Evolutionary conservation across 345 rosid genomes (phyloP).

Genomic region (Eucalyptus melliodora): DNA sequence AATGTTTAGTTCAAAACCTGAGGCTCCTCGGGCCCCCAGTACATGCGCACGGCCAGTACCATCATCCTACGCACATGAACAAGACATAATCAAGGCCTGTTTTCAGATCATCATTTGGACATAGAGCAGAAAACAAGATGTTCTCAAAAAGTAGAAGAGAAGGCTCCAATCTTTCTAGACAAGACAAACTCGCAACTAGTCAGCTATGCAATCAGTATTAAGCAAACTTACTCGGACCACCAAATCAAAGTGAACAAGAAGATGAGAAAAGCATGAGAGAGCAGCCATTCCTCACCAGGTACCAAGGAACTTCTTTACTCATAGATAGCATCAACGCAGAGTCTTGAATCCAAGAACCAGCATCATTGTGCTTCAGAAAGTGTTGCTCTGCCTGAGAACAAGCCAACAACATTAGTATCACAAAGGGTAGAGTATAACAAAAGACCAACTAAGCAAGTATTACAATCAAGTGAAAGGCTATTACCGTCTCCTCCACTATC

Average conservation of each 20-base stretch:
- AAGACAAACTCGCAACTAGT: not conserved
- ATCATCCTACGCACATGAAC: slow-evolving; percentile 42
- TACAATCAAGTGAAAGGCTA: not conserved
- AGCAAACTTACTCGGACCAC: not conserved
- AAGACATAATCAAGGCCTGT: not conserved
- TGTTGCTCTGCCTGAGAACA: slow-evolving; percentile 78
- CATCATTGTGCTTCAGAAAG: slow-evolving; percentile 86
- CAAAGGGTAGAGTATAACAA: not conserved
- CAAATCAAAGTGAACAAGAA: not conserved
- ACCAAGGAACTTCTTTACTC: slow-evolving; percentile 99
- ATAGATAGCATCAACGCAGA: slow-evolving; percentile 82
- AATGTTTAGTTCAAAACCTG: slow-evolving; percentile 51
- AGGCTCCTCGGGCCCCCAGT: slow-evolving; percentile 62
- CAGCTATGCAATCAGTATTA: not conserved
- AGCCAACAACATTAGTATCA: not conserved
- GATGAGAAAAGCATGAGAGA: not conserved
- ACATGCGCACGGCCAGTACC: slow-evolving; percentile 66
- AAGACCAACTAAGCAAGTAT: not conserved
- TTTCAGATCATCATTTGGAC: not conserved
- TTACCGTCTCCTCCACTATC: slow-evolving; percentile 73
- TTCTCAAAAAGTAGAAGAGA: not conserved
- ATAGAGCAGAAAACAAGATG: not conserved
- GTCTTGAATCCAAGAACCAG: slow-evolving; percentile 98
- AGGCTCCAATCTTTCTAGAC: not conserved
- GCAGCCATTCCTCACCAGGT: slow-evolving; percentile 41